A percentile compares a stretch with the other conserved stretches of the same genome.
Evolutionary conservation across 2,329 filamentous ascomycete genomes (phyloP).

Genomic region (Nigrospora sphaerica): DNA sequence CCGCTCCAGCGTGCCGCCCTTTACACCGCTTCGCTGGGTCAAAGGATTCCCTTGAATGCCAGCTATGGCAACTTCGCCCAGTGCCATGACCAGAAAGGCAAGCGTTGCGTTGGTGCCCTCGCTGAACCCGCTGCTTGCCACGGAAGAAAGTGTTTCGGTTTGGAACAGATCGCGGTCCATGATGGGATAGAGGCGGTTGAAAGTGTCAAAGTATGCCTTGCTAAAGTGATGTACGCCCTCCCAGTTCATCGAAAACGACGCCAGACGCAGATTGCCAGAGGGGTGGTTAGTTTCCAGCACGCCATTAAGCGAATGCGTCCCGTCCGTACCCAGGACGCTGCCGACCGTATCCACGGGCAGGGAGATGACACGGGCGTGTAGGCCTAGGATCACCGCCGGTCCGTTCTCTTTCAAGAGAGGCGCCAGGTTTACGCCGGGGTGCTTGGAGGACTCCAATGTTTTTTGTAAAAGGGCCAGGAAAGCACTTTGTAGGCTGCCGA

Average conservation of each 20-base stretch:
- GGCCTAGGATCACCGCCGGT: conserved; percentile 22
- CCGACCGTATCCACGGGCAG: conserved; percentile 9
- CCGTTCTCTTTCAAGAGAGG: conserved; percentile 26
- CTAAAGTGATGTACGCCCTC: conserved; percentile 42
- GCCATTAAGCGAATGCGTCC: conserved; percentile 6
- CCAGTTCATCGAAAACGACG: conserved; percentile 28
- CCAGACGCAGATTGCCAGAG: conserved; percentile 7
- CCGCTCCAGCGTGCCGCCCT: conserved; percentile 38
- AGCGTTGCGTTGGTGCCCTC: conserved; percentile 43
- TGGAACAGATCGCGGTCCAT: conserved; percentile 50
- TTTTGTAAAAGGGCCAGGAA: conserved; percentile 39
- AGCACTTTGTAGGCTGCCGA: conserved; percentile 43
- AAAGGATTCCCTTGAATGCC: conserved; percentile 39
- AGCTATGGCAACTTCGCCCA: conserved; percentile 51
- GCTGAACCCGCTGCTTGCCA: conserved; percentile 41
- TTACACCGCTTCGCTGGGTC: conserved; percentile 40
- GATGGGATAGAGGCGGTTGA: conserved; percentile 52
- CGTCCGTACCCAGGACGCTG: conserved; percentile 6
- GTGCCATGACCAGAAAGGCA: conserved; percentile 48
- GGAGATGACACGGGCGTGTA: conserved; percentile 11
- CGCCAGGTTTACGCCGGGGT: conserved; percentile 22
- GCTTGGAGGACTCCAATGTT: conserved; percentile 25
- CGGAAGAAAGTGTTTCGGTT: conserved; percentile 34
- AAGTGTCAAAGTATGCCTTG: conserved; percentile 51
- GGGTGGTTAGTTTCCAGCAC: conserved; percentile 7